Base-by-base conservation (phyloP, 352 stramenopile species). In the Globisporangium okanoganense region DNA sequence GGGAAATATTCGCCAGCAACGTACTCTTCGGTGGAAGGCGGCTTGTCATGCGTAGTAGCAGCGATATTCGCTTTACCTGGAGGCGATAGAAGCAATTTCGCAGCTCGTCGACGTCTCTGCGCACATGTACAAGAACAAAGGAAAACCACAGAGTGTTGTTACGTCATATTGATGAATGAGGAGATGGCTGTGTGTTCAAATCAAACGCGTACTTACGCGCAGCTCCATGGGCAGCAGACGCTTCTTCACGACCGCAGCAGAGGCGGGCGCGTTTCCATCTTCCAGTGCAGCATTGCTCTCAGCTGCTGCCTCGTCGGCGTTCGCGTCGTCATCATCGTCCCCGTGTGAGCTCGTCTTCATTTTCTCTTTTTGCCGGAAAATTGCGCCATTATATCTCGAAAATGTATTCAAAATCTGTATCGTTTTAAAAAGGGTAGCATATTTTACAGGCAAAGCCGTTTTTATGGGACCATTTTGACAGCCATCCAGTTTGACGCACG, bases 141-240 rank as follows among this genome's bases (percentile, higher is more conserved):
- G 14, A 31, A 49, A 47, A 49, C 29, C 29, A 33, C 29, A 33
- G 3, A 33, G 29, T 33, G 29, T 33, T 33, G 29, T 33, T 6
- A 24, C 44, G 27, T 62, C 49, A 65, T 22, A n/a, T 2, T 24
- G 49, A 20, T 22, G 16, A 27, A 56, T 16, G 41, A 38, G 35
- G 36, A 22, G 38, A 13, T 20, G 45, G 7, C 8, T 35, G 14
- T 33, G 4, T 52, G 58, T 5, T n/a, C 20, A 53, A 53, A 24
- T 48, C 41, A 49, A 64, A 4, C 12, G 29, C 22, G 1, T 5
- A 77, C 82, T 47, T 29, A 92, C 82, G 53, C 82, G 76, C 58
- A 92, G 48, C 31, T 92, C 82, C 75, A 79, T 92, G 1, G 82
- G 82, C 43, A 92, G 66, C 22, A 92, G 62, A 9, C 82, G 70